A percentile compares a stretch with the other conserved stretches of the same genome.
Evolutionary conservation across 805 yeast species (phyloP).

Genomic region (Saturnispora kantuleensis): DNA sequence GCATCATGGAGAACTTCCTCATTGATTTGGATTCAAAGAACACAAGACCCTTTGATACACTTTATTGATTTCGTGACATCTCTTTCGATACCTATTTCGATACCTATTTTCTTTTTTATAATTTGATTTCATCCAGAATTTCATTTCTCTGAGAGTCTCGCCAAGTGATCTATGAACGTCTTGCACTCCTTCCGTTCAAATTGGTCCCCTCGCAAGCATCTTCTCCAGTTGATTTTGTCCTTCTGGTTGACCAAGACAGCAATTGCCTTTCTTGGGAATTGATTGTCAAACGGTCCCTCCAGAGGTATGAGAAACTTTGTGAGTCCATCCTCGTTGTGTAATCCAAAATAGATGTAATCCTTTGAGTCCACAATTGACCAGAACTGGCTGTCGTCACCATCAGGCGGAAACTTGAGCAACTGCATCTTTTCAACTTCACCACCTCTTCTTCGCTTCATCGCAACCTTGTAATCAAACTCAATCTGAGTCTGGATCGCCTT

Average conservation of each 20-base stretch:
- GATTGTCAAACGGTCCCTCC: slow-evolving; percentile 48
- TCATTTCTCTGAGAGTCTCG: slow-evolving; percentile 10
- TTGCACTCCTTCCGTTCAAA: slow-evolving; percentile 57
- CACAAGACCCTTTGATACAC: slow-evolving; percentile 26
- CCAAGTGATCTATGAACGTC: slow-evolving; percentile 43
- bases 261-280: slow-evolving; percentile 73
- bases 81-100: neutral
- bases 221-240: slow-evolving; percentile 65
- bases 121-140: slow-evolving; percentile 16
- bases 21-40: slow-evolving; percentile 15
- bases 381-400: slow-evolving; percentile 16
- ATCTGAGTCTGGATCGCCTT: slow-evolving; percentile 35
- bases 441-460: slow-evolving; percentile 12
- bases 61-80: slow-evolving; percentile 17
- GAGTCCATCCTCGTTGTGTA: neutral
- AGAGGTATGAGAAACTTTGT: slow-evolving; percentile 24
- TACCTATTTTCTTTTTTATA: slow-evolving; percentile 25
- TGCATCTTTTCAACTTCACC: neutral
- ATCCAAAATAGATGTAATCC: slow-evolving; percentile 22
- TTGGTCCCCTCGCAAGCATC: slow-evolving; percentile 49
- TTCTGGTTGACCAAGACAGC: slow-evolving; percentile 54
- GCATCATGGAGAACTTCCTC: slow-evolving; percentile 25
- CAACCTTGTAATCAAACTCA: slow-evolving; percentile 38
- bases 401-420: slow-evolving; percentile 28
- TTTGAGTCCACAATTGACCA: slow-evolving; percentile 22